Evolutionary conservation across 2,329 filamentous ascomycete species (phyloP), one percentile per base, ranked within the genome.

Genomic region (Colletotrichum sp.): DNA sequence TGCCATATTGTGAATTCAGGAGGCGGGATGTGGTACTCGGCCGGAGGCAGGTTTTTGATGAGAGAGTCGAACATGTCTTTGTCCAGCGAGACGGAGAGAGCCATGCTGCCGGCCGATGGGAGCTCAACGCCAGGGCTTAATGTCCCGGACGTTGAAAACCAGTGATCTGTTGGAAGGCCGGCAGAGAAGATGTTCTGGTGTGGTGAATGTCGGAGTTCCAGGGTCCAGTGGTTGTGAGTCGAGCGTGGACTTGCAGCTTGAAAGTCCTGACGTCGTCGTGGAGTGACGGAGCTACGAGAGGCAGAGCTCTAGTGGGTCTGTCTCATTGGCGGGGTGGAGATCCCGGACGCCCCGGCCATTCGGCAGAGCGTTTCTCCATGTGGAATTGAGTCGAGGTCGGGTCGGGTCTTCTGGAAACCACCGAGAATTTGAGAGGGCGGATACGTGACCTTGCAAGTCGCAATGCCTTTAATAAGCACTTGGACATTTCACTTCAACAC

Each of bases 321-420:
- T 65, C 73, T 16, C 36, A 55, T 34, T 62, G 72, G 59, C 21
- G 55, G 26, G 55, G 68, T 60, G 72, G 67, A 49, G 68, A 49
- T 16, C 26, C 67, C 39, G 57, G 24, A 6, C 49, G 13, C 30
- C 30, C 67, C 68, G 68, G 72, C 36, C 34, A 34, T 52, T 72
- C 72, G 72, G 72, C 63, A 62, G 24, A 72, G 63, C 36, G 72
- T 75, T 75, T 75, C 72, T 75, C 72, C 72, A 57, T 55, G n/a
- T 52, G 44, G 44, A 52, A 52, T 52, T 52, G n/a, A 52, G 44
- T 52, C 44, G 44, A 52, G 44, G n/a, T 44, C 2, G 36, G 36
- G 36, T 44, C 36, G 36, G 36, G 36, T 52, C n/a, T 52, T 4
- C 44, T 52, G 44, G n/a, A 52, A 52, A 52, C 44, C 10, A 52